These are phyloP conservation scores for Nemania sp. DNA, from an alignment of 2,329 filamentous ascomycete genomes.

Conservation along the genomic window DNA sequence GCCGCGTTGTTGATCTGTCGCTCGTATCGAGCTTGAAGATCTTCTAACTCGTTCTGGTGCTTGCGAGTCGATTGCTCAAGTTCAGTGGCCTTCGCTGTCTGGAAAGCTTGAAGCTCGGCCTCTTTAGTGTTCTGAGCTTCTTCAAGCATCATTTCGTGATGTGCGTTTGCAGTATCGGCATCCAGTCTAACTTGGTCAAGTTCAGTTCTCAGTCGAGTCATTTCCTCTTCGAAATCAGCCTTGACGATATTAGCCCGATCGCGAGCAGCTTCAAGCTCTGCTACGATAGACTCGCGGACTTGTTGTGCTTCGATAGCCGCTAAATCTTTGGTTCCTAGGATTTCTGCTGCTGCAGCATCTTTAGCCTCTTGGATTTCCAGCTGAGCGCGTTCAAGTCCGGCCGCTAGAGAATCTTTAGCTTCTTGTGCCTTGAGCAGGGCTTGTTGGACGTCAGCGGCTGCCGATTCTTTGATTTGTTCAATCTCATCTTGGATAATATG, in stretches of 20 bases:
- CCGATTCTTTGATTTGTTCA: constrained; percentile 12
- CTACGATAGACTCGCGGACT: constrained; percentile 75
- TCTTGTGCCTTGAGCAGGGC: constrained; percentile 83
- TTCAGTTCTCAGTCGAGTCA: constrained; percentile 71
- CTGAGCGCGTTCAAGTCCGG: constrained; percentile 15
- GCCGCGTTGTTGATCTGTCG: constrained; percentile 71
- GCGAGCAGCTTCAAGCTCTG: constrained; percentile 81
- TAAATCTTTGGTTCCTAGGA: constrained; percentile 74
- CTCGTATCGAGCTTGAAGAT: constrained; percentile 74
- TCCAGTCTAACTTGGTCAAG: constrained; percentile 79
- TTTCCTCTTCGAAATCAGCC: constrained; percentile 79
- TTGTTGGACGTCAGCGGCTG: constrained; percentile 40
- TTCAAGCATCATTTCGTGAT: constrained; percentile 82
- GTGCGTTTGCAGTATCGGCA: constrained; percentile 76
- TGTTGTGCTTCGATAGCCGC: constrained; percentile 80
- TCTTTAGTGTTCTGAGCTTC: constrained; percentile 73
- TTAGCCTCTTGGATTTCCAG: constrained; percentile 21
- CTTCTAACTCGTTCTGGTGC: constrained; percentile 71
- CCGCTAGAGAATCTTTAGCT: constrained; percentile 74
- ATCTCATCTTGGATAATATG: constrained; percentile 18
- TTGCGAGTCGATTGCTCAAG: constrained; percentile 48
- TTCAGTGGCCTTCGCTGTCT: constrained; percentile 48
- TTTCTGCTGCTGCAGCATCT: constrained; percentile 18
- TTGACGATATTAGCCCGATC: constrained; percentile 83
- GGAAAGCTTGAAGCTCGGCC: constrained; percentile 47